These are phyloP conservation scores for Oleoguttula mirabilis DNA, from an alignment of 495 filamentous ascomycete species.

Conservation along the genomic window DNA sequence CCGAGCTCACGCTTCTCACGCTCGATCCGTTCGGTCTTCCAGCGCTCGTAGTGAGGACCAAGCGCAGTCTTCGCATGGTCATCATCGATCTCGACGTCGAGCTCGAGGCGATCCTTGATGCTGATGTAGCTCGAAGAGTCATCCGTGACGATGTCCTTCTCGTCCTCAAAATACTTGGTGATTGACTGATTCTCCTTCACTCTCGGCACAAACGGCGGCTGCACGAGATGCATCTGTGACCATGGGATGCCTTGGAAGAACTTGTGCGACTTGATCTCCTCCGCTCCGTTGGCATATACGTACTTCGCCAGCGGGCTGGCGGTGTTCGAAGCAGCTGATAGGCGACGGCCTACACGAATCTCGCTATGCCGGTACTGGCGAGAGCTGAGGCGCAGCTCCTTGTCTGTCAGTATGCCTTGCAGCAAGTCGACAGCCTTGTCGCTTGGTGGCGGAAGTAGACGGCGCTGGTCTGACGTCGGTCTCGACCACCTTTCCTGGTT, in stretches of 20 bases:
- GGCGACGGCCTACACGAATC: constrained; percentile 21
- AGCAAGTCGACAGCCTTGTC: constrained; percentile 62
- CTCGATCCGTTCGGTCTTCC: constrained; percentile 3
- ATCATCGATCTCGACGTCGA: constrained; percentile 5
- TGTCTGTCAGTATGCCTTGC: constrained; percentile 60
- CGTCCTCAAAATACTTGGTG: constrained; percentile 82
- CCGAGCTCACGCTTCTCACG: constrained; percentile 14
- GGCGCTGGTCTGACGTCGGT: constrained; percentile 32
- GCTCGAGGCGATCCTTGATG: constrained; percentile 17
- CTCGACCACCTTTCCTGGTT: constrained; percentile 25
- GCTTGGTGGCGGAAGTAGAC: constrained; percentile 41
- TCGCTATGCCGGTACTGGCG: constrained; percentile 58
- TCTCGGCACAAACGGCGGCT: constrained; percentile 65
- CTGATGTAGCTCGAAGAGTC: constrained; percentile 27
- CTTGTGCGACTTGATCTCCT: constrained; percentile 34
- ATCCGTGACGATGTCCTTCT: constrained; percentile 49
- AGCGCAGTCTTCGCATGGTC: constrained; percentile 2
- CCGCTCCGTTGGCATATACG: constrained; percentile 51
- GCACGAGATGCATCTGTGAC: constrained; percentile 40
- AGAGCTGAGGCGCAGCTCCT: constrained; percentile 61
- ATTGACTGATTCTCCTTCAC: constrained; percentile 56
- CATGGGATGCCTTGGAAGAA: constrained; percentile 34
- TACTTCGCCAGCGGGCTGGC: constrained; percentile 35
- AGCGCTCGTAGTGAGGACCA: constrained; percentile 13
- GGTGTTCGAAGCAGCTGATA: constrained; percentile 9